Percentiles rank a stretch among this genome's conserved stretches.
Evolutionary conservation across 2,329 filamentous ascomycete species (phyloP).

Genomic region (Periconia sp.): DNA sequence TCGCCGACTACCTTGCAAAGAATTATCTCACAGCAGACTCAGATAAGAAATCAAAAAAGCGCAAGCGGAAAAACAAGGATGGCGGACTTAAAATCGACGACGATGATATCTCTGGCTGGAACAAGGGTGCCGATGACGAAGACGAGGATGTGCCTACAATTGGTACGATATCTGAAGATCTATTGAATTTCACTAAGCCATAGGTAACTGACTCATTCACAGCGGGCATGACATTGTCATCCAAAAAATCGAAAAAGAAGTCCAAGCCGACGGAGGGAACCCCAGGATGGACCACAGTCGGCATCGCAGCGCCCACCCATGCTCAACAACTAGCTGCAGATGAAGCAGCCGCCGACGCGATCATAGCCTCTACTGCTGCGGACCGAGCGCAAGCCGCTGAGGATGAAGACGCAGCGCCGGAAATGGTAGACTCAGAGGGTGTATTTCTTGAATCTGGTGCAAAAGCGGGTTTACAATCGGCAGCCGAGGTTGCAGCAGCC

Average conservation of each 20-base stretch:
- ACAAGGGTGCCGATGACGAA: slow-evolving; percentile 56
- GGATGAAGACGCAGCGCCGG: slow-evolving; percentile 51
- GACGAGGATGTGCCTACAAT: slow-evolving; percentile 61
- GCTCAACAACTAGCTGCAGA: slow-evolving; percentile 72
- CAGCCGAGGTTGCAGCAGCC: slow-evolving; percentile 68
- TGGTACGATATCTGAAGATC: slow-evolving; percentile 43
- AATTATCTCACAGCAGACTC: slow-evolving; percentile 81
- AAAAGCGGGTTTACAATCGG: slow-evolving; percentile 84
- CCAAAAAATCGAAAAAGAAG: slow-evolving; percentile 68
- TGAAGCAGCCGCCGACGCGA: slow-evolving; percentile 74
- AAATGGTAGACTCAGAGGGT: slow-evolving; percentile 44
- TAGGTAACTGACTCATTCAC: slow-evolving; percentile 35
- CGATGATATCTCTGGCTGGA: slow-evolving; percentile 62
- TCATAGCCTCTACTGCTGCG: slow-evolving; percentile 73
- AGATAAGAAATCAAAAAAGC: slow-evolving; percentile 59
- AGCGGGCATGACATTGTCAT: slow-evolving; percentile 32
- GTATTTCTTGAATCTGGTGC: slow-evolving; percentile 83
- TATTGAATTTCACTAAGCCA: no score
- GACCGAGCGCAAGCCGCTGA: slow-evolving; percentile 61
- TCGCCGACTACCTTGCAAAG: slow-evolving; percentile 86
- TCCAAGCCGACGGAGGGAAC: slow-evolving; percentile 20
- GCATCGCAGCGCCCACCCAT: slow-evolving; percentile 56
- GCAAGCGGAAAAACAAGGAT: slow-evolving; percentile 53
- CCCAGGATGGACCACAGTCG: slow-evolving; percentile 72
- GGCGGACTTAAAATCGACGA: slow-evolving; percentile 56